phyloP scores from a whole-genome alignment of 2,329 filamentous ascomycete species.

The Endocalyx cinctus region DNA sequence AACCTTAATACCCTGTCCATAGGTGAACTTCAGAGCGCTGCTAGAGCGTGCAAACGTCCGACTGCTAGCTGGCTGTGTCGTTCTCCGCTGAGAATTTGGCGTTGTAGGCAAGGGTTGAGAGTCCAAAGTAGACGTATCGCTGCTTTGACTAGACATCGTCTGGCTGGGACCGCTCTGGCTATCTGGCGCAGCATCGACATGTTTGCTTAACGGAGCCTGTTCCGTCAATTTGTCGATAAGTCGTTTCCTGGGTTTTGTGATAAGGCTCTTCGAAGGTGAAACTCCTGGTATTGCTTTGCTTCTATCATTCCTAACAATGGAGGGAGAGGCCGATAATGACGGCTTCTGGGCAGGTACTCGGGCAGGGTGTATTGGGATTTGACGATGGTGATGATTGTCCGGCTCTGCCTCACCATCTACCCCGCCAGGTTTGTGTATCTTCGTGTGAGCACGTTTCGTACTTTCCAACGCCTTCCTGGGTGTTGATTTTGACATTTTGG shows the following conservation, averaged over 20 bases:
- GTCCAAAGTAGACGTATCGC: constrained; percentile 15
- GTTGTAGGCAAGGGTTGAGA: constrained; percentile 18
- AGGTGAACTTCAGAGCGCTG: constrained; percentile 27
- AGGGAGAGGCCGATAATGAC: constrained; percentile 6
- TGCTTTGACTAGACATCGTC: constrained; percentile 14
- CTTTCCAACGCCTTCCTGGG: too few species aligned
- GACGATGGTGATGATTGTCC: constrained; percentile 12
- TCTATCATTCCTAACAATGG: constrained; percentile 8
- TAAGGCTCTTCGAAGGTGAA: constrained; percentile 5
- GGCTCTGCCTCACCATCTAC: too few species aligned
- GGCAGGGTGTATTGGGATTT: constrained; percentile 25
- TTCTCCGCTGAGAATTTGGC: constrained; percentile 15
- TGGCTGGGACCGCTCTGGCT: constrained; percentile 13
- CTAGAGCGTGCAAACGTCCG: constrained; percentile 25
- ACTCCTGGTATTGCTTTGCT: too few species aligned
- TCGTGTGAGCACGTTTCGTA: too few species aligned
- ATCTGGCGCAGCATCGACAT: constrained; percentile 11
- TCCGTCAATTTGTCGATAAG: constrained; percentile 26
- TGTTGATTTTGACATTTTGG: constrained; percentile 6
- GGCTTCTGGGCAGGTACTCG: constrained; percentile 10
- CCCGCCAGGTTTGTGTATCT: too few species aligned
- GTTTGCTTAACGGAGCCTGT: constrained; percentile 15
- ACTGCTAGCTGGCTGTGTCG: constrained; percentile 12
- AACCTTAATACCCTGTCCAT: constrained; percentile 25
- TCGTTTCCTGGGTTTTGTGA: constrained; percentile 22